Base-by-base conservation (phyloP, 1,284 basidiomycete genomes). In the Cutaneotrichosporon cavernicola region DNA sequence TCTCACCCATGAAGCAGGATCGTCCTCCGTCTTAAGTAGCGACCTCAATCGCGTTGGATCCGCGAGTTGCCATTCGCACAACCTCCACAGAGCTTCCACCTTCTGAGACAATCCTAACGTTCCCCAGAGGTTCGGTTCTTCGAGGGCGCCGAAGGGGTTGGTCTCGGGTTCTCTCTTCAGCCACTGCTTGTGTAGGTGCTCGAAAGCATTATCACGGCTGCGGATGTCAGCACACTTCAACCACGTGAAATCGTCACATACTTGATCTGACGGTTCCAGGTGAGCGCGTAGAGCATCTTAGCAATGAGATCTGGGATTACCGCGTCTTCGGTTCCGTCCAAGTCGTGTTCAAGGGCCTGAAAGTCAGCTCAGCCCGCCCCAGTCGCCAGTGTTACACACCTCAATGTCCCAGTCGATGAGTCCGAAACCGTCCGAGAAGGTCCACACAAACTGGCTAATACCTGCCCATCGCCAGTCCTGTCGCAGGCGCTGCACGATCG, bases 21-120 rank as follows among this genome's bases (percentile, higher is more conserved):
- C 83, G 6, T 83, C 82, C 56, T 85, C 83, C 10, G 74, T 76
- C 65, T 80, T 81, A 43, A 84, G 72, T 21, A 84, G 72, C 21
- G 80, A 81, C 56, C 84, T 73, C 66, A 85, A 85, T 5, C 82
- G 74, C 18, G 82, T 81, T 0, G 84, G 81, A 60, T 84, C 82
- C 51, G 73, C 73, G 68, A 85, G 73, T 69, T 85, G 84, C 84
- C 84, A 85, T 68, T 86, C 84, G 72, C 83, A 84, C n/a, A 82
- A 72, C 53, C 81, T 75, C 72, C 81, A 78, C 14, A 83, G 70
- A 1, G 78, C 77, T 50, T 76, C 71, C 10, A 83, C 82, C 75
- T 85, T 84, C 63, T 82, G 76, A 22, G 78, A 70, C 14, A 85
- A 63, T 2, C 80, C 78, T 1, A 85, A 71, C 7, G 82, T 78